Evolutionary conservation across 2,329 filamentous ascomycete species (phyloP).

Genomic region (Lecanosticta acicola): DNA sequence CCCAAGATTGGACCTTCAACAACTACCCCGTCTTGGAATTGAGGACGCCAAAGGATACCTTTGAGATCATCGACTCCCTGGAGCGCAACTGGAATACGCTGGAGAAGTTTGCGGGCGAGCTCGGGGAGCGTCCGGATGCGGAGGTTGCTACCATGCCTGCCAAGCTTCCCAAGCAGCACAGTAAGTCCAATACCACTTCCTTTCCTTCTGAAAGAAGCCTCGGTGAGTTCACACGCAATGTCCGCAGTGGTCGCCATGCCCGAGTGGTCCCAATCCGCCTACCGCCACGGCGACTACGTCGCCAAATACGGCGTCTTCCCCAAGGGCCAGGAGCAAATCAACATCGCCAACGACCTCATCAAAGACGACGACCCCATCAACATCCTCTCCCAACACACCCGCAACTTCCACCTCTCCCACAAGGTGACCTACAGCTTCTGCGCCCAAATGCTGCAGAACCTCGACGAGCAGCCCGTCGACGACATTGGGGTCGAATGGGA

Average conservation of each 20-base stretch:
- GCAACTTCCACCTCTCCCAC: slow-evolving; percentile 31
- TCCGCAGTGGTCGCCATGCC: slow-evolving; percentile 31
- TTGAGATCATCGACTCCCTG: slow-evolving; percentile 32
- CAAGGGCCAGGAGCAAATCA: slow-evolving; percentile 26
- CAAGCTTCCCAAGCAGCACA: slow-evolving; percentile 29
- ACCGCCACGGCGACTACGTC: slow-evolving; percentile 33
- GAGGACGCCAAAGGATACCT: slow-evolving; percentile 28
- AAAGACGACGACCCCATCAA: slow-evolving; percentile 29
- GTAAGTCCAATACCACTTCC: slow-evolving; percentile 17
- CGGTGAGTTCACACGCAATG: slow-evolving; percentile 1
- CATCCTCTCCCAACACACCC: slow-evolving; percentile 29
- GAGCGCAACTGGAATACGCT: slow-evolving; percentile 33
- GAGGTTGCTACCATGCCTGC: slow-evolving; percentile 29
- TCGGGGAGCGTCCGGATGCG: slow-evolving; percentile 25
- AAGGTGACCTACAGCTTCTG: slow-evolving; percentile 34
- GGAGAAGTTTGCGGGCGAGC: slow-evolving; percentile 29
- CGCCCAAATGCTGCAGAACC: slow-evolving; percentile 31
- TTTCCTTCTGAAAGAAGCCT: background rate
- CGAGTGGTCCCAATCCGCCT: slow-evolving; percentile 32
- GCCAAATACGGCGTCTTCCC: slow-evolving; percentile 33
- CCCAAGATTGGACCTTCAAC: slow-evolving; percentile 33
- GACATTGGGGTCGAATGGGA: slow-evolving; percentile 33
- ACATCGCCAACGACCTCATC: slow-evolving; percentile 25
- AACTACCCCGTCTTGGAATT: slow-evolving; percentile 32
- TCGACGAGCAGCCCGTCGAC: slow-evolving; percentile 33